These are phyloP conservation scores for Termitomyces sp. DNA, from an alignment of 768 basidiomycete genomes.

Conservation along the genomic window DNA sequence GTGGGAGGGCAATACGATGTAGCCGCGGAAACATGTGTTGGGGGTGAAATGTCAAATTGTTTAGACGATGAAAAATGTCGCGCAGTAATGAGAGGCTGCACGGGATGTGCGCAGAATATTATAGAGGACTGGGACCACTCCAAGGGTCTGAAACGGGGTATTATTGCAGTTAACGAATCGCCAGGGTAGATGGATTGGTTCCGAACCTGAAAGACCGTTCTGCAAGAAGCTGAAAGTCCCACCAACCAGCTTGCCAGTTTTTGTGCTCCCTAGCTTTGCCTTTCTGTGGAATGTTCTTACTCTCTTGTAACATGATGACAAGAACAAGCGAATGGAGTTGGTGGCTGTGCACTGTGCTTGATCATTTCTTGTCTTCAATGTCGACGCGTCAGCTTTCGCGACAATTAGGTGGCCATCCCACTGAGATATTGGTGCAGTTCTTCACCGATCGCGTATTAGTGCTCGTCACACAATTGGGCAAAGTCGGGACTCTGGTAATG, in stretches of 20 bases:
- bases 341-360: slow-evolving; percentile 11
- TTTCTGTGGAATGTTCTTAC: slow-evolving; percentile 33
- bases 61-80: slow-evolving; percentile 68
- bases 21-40: slow-evolving; percentile 40
- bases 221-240: slow-evolving; percentile 61
- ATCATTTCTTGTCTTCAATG: slow-evolving; percentile 11
- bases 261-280: slow-evolving; percentile 47
- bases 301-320: slow-evolving; percentile 13
- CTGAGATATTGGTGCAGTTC: slow-evolving; percentile 72
- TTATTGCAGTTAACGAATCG: background rate
- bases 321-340: background rate
- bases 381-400: slow-evolving; percentile 46
- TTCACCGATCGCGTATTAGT: slow-evolving; percentile 81
- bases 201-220: slow-evolving; percentile 52
- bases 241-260: slow-evolving; percentile 65
- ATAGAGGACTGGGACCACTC: slow-evolving; percentile 67
- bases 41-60: slow-evolving; percentile 54
- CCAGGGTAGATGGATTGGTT: background rate
- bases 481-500: slow-evolving; percentile 81
- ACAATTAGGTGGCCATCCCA: slow-evolving; percentile 49
- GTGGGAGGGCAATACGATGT: slow-evolving; percentile 55
- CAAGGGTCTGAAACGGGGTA: slow-evolving; percentile 42
- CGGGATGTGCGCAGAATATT: slow-evolving; percentile 64
- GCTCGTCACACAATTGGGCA: slow-evolving; percentile 86
- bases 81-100: slow-evolving; percentile 52